phyloP scores from a whole-genome alignment of 73 alveolate genomes.

The Paramecium tetraurelia region DNA sequence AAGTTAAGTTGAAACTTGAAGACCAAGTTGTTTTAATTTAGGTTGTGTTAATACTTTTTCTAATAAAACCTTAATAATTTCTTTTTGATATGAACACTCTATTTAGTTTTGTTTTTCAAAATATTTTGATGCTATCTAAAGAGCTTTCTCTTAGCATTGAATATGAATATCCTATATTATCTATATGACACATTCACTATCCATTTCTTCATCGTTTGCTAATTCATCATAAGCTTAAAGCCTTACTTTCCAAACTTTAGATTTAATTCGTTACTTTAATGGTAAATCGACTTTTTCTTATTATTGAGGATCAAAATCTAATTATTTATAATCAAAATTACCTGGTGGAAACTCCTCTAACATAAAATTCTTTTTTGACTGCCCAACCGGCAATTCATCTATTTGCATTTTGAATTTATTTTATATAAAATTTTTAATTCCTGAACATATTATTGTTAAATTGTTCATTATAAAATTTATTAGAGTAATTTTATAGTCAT shows the following conservation, averaged over 20 bases:
- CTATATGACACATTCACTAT: neutral
- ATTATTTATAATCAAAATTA: neutral
- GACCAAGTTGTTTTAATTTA: neutral
- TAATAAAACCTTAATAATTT: neutral
- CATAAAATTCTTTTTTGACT: neutral
- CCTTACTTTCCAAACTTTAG: neutral
- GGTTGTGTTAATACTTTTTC: neutral
- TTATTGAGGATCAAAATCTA: slow-evolving; percentile 25
- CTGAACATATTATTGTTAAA: neutral
- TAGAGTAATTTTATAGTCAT: neutral
- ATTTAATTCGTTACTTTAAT: neutral
- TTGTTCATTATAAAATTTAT: neutral
- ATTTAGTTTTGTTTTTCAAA: neutral
- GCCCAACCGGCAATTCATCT: slow-evolving; percentile 40
- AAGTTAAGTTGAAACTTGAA: neutral
- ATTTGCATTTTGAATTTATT: neutral
- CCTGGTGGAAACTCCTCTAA: slow-evolving; percentile 43
- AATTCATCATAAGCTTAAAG: slow-evolving; percentile 24
- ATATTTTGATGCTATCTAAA: neutral
- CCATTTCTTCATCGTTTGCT: neutral
- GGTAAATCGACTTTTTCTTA: neutral
- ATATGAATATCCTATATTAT: neutral
- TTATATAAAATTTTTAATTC: neutral
- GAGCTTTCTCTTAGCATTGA: slow-evolving; percentile 14
- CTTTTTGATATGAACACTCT: neutral